Base-by-base conservation (phyloP, 306 rosid species). In the Medicago lupulina region DNA sequence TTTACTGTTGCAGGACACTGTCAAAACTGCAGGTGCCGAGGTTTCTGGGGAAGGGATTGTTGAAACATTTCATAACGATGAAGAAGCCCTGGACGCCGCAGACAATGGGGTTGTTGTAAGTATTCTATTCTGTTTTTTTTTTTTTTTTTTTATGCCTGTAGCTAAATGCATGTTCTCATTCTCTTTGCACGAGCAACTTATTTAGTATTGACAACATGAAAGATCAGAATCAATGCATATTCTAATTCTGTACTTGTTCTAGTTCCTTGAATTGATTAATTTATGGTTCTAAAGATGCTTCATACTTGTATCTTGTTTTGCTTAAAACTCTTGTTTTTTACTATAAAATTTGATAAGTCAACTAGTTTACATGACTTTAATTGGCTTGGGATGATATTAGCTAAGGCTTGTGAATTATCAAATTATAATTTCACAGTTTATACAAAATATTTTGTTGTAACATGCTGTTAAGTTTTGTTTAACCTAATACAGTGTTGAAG, bases 11-110 rank as follows among this genome's bases (percentile, higher is more conserved):
- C 91, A 93, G 98, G 98, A 91, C 67, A 67, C 87, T 66, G 89
- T 77, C 41, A 82, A 70, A 36, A 58, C 71, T 67, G 76, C 70
- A 25, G 98, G 96, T 5, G 87, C 94, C 9, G 83, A 75, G 79
- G 81, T 93, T 54, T 91, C 94, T 2, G 85, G 75, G 74, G 91
- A 85, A 23, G 97, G 96, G 63, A 71, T 89, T 49, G 15, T 91
- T 63, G 88, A 90, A 86, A 89, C 93, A 21, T 94, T 91, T 76
- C 76, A 77, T 41, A 91, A 90, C 70, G 97, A 94, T 69, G 95
- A 90, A 58, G 88, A 88, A 51, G 97, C 97, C 15, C 76, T 91
- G 17, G 88, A 88, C 51, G 98, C 95, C 1, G 79, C 63, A 10
- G 83, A 87, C 25, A 85, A 83, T 47, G 92, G 91, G 8, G 88